These are phyloP conservation scores for Circinella umbellata DNA, from an alignment of 371 early-diverging fungal species.

Conservation along the genomic window DNA sequence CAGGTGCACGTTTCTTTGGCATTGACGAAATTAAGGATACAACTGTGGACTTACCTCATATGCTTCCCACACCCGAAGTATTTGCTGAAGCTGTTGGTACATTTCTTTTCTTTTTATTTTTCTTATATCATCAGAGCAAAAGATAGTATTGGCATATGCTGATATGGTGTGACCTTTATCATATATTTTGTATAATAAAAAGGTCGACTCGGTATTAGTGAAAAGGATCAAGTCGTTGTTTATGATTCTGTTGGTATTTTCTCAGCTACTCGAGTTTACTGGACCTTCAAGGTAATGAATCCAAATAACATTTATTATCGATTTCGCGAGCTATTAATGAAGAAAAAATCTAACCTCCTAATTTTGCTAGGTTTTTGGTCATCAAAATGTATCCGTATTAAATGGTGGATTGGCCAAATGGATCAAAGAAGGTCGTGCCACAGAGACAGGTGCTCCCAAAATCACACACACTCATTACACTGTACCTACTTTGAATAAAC, in stretches of 20 bases:
- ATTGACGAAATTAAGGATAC: conserved; percentile 78
- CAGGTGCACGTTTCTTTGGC: conserved; percentile 72
- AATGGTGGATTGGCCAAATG: conserved; percentile 90
- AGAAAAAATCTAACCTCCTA: no score
- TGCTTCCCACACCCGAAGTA: conserved; percentile 70
- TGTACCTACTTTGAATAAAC: conserved; percentile 40
- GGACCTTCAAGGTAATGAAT: conserved; percentile 75
- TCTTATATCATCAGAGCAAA: background rate
- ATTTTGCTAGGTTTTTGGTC: conserved; percentile 75
- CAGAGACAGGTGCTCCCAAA: conserved; percentile 26
- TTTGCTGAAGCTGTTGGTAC: conserved; percentile 71
- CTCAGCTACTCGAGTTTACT: conserved; percentile 79
- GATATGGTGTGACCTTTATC: no score
- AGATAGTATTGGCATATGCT: background rate
- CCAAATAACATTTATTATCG: background rate
- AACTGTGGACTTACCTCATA: conserved; percentile 72
- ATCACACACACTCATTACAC: conserved; percentile 41
- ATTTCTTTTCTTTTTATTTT: background rate
- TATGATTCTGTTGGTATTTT: conserved; percentile 77
- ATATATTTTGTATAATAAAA: background rate
- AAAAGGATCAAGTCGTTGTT: conserved; percentile 75
- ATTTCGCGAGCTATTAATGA: background rate
- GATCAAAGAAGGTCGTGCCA: conserved; percentile 60
- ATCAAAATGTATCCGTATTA: conserved; percentile 80
- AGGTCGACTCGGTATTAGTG: conserved; percentile 72